These are phyloP conservation scores for Arthrinium phaeospermum DNA, from an alignment of 2,329 filamentous ascomycete species.

Conservation along the genomic window DNA sequence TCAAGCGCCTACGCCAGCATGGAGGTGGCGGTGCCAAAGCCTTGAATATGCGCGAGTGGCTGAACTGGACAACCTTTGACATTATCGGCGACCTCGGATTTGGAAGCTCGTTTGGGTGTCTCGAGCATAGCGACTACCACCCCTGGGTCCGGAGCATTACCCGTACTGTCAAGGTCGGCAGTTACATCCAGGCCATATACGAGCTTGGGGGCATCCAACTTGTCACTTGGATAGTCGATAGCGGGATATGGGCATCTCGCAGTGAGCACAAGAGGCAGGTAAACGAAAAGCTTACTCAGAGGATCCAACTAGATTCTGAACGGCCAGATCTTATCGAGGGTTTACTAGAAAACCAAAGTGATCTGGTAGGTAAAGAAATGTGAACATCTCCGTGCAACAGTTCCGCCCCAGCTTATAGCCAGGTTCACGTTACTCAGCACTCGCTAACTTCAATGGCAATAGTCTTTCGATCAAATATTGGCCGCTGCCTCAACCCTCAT, in stretches of 20 bases:
- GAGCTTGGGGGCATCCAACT: slow-evolving; percentile 28
- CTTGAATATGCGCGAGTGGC: slow-evolving; percentile 45
- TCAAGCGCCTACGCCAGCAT: slow-evolving; percentile 32
- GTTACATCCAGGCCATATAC: slow-evolving; percentile 28
- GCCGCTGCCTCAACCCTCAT: slow-evolving; percentile 39
- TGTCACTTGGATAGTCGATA: slow-evolving; percentile 25
- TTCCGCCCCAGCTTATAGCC: too few species aligned
- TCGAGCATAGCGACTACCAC: slow-evolving; percentile 40
- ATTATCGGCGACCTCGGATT: slow-evolving; percentile 54
- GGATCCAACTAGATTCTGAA: slow-evolving; percentile 36
- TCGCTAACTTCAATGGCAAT: not conserved
- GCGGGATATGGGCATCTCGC: slow-evolving; percentile 27
- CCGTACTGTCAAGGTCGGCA: slow-evolving; percentile 32
- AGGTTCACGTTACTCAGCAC: too few species aligned
- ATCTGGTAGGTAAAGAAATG: not conserved
- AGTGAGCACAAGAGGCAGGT: slow-evolving; percentile 31
- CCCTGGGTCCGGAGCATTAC: slow-evolving; percentile 43
- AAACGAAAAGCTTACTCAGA: slow-evolving; percentile 32
- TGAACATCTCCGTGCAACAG: not conserved
- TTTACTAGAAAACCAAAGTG: slow-evolving; percentile 36
- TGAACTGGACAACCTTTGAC: slow-evolving; percentile 48
- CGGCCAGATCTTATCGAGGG: slow-evolving; percentile 41
- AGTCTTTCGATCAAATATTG: not conserved
- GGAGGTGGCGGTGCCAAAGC: slow-evolving; percentile 25
- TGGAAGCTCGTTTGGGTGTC: slow-evolving; percentile 47